A percentile compares a stretch with the other conserved stretches of the same genome.
Conservation (phyloP, 305 asterid species). For the Fraxinus latifolia region DNA sequence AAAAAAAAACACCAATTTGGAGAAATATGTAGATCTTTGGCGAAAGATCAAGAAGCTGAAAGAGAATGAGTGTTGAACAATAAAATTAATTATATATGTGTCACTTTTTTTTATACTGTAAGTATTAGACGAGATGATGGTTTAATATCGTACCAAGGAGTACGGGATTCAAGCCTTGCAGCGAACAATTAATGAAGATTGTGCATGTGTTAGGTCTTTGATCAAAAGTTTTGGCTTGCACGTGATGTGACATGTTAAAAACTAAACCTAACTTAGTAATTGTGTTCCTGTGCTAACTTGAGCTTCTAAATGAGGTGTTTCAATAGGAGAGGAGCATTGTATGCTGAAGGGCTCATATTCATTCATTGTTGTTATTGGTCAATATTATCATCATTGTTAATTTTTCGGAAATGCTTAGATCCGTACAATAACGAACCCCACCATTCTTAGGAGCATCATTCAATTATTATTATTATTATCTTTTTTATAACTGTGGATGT, state of each 20-base stretch:
- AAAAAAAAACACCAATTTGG: not conserved
- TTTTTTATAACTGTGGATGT: too few species aligned
- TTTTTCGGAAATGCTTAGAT: not conserved
- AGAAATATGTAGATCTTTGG: not conserved
- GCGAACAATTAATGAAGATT: not conserved
- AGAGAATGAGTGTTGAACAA: not conserved
- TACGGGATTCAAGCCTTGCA: not conserved
- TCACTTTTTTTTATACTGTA: not conserved
- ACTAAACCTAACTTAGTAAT: not conserved
- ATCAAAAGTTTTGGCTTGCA: not conserved
- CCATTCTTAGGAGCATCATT: not conserved
- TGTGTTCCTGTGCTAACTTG: not conserved
- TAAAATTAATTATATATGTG: not conserved
- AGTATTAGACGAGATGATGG: not conserved
- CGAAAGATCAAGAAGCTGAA: not conserved
- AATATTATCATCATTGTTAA: not conserved
- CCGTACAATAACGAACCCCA: not conserved
- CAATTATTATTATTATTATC: not conserved
- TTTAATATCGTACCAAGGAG: not conserved
- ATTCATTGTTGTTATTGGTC: not conserved
- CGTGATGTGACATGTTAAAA: not conserved
- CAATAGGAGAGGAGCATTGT: not conserved
- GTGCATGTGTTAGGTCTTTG: not conserved
- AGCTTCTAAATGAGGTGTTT: not conserved
- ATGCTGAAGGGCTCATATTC: not conserved